Percentiles rank a stretch among this genome's conserved stretches.
Evolutionary conservation across 164 flowering plant species (phyloP).

Genomic region (Magnolia kwangsiensis): DNA sequence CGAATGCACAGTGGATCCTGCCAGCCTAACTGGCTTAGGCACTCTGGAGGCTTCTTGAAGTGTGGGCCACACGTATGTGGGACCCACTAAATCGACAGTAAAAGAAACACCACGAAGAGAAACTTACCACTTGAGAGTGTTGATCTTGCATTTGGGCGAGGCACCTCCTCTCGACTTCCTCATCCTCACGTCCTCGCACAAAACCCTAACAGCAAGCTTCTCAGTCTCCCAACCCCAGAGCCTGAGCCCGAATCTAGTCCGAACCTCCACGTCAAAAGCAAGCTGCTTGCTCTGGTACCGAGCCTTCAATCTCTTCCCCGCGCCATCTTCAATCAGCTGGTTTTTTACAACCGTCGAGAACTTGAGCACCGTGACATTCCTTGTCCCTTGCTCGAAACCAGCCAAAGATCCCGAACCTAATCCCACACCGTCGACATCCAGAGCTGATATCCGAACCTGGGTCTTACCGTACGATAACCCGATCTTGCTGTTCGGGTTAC

Average conservation of each 20-base stretch:
- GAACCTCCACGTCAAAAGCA: constrained; percentile 29
- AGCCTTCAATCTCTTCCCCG: constrained; percentile 31
- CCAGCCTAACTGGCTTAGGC: too few species aligned
- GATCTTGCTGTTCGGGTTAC: constrained; percentile 46
- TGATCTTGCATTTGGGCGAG: constrained; percentile 43
- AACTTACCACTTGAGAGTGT: constrained; percentile 39
- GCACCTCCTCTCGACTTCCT: constrained; percentile 32
- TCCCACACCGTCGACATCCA: constrained; percentile 20
- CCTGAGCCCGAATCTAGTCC: constrained; percentile 35
- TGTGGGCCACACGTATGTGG: too few species aligned
- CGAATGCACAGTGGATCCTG: too few species aligned
- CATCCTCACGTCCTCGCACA: constrained; percentile 37
- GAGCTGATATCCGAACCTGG: constrained; percentile 17
- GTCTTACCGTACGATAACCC: constrained; percentile 27
- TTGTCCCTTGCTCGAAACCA: constrained; percentile 35
- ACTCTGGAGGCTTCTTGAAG: too few species aligned
- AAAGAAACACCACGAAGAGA: not conserved
- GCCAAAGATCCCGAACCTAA: constrained; percentile 32
- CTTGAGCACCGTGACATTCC: constrained; percentile 44
- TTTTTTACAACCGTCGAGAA: constrained; percentile 25
- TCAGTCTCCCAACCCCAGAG: constrained; percentile 27
- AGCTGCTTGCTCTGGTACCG: constrained; percentile 23
- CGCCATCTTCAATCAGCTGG: constrained; percentile 27
- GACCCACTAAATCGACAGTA: too few species aligned
- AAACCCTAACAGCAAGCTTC: constrained; percentile 25